Evolutionary conservation across 352 stramenopile genomes (phyloP), one percentile per base, ranked within the genome.

Genomic region (Albugo candida): DNA sequence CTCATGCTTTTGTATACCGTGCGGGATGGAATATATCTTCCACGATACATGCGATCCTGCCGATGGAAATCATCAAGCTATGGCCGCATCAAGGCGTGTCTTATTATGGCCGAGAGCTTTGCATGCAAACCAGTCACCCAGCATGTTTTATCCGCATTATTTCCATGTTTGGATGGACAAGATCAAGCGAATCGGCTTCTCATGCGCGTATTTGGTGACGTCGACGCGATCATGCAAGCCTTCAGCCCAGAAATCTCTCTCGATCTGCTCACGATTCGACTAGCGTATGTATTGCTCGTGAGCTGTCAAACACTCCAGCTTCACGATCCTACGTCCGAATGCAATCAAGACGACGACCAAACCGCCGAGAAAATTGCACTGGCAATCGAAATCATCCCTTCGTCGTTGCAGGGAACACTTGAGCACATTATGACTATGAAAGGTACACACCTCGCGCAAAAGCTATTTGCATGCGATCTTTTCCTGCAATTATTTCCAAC

Each of bases 401-500:
- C 65, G 16, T 69, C 67, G 2, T 53, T 91, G 45, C 70, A 70
- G 8, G 67, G 65, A 12, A 65, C 75, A 1, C 54, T 91, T 5
- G 62, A 74, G 47, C 57, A 58, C 16, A 54, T 73, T 2, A 63
- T 69, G n/a, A 56, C 56, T 11, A 73, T 77, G 56, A 24, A 5
- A 20, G 12, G 10, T 20, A 14, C 3, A 14, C 35, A 0, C 51
- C 57, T 82, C 6, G 58, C 72, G 18, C 63, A 54, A 0, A 66
- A 67, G 13, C 34, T 92, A 39, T 49, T 92, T 20, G 60, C 83
- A 5, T 92, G 78, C 74, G 78, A 92, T 55, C 16, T 88, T 16
- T 92, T 86, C 47, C 47, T 88, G 4, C 78, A 85, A 52, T 56
- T 88, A 3, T 88, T 92, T 52, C 75, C 78, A 18, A 54, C 52